Evolutionary conservation across 441 rosid genomes (phyloP).

Genomic region (Omphalea diandra): DNA sequence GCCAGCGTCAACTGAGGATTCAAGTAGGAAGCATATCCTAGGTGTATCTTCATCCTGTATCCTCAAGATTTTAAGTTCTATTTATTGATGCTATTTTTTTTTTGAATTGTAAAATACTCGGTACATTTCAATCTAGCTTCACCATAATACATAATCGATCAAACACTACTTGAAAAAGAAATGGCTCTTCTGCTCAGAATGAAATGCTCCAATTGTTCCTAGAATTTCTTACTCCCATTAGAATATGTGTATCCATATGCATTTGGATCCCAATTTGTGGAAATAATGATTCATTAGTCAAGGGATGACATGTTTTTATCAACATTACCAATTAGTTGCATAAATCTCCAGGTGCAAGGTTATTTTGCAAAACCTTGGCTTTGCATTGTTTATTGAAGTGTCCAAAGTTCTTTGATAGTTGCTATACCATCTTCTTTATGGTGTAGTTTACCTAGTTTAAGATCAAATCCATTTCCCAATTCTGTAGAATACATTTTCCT

Average conservation of each 20-base stretch:
- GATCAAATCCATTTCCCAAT: background rate
- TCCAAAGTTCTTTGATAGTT: background rate
- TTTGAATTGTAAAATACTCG: conserved; percentile 5
- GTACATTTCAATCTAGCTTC: background rate
- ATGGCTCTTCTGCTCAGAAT: too few species aligned
- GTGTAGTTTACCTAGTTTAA: background rate
- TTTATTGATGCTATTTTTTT: conserved; percentile 14
- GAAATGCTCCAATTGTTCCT: too few species aligned
- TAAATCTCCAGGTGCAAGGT: conserved; percentile 10
- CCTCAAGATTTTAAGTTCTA: conserved; percentile 36
- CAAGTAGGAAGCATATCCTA: conserved; percentile 64
- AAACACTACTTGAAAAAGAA: too few species aligned
- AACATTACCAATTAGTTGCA: conserved; percentile 4
- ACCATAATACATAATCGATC: too few species aligned
- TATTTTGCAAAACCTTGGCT: background rate
- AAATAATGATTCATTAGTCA: background rate
- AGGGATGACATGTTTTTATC: conserved; percentile 9
- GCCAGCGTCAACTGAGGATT: conserved; percentile 73
- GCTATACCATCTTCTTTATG: background rate
- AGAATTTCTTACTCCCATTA: too few species aligned
- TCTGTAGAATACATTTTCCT: background rate
- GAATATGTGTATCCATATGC: too few species aligned
- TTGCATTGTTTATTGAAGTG: conserved; percentile 3
- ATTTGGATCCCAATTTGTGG: too few species aligned
- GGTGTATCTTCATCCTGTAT: conserved; percentile 77